Percentiles rank a stretch among this genome's conserved stretches.
These are phyloP conservation scores for Trifolium repens DNA, from an alignment of 306 rosid genomes.

Conservation along the genomic window DNA sequence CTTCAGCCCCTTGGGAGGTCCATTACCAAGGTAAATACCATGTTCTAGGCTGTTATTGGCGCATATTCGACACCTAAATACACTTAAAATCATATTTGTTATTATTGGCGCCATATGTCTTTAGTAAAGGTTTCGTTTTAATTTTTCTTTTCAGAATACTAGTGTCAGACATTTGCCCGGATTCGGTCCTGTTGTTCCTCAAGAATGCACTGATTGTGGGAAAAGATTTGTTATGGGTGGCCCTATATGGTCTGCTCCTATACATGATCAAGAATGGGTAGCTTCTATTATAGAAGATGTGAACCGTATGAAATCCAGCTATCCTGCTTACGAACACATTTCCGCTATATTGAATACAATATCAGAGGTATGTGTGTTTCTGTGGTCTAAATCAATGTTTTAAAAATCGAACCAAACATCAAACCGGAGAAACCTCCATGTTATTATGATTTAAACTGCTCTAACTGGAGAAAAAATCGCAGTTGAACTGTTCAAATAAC, in stretches of 20 bases:
- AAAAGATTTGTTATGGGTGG: constrained; percentile 95
- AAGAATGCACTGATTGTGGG: constrained; percentile 91
- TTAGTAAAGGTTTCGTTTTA: constrained; percentile 19
- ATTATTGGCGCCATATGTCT: neutral
- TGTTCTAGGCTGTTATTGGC: constrained; percentile 28
- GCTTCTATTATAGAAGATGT: constrained; percentile 72
- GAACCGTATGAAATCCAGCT: constrained; percentile 70
- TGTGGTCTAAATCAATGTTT: neutral
- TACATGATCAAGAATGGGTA: constrained; percentile 97
- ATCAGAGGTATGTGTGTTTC: constrained; percentile 74
- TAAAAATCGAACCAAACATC: too few species aligned
- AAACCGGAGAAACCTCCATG: neutral
- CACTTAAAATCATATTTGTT: constrained; percentile 17
- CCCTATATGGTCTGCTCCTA: constrained; percentile 97
- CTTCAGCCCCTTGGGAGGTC: constrained; percentile 88
- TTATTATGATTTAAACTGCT: neutral
- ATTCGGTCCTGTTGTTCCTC: constrained; percentile 87
- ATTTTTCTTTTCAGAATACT: constrained; percentile 59
- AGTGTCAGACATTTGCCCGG: constrained; percentile 87
- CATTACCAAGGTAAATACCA: constrained; percentile 72
- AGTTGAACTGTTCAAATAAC: too few species aligned
- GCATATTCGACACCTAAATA: neutral
- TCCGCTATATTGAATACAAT: constrained; percentile 86
- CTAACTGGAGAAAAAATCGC: too few species aligned
- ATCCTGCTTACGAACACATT: constrained; percentile 90